Conservation (phyloP, 2,329 filamentous ascomycete species). For the Sarocladiaceae sp. region DNA sequence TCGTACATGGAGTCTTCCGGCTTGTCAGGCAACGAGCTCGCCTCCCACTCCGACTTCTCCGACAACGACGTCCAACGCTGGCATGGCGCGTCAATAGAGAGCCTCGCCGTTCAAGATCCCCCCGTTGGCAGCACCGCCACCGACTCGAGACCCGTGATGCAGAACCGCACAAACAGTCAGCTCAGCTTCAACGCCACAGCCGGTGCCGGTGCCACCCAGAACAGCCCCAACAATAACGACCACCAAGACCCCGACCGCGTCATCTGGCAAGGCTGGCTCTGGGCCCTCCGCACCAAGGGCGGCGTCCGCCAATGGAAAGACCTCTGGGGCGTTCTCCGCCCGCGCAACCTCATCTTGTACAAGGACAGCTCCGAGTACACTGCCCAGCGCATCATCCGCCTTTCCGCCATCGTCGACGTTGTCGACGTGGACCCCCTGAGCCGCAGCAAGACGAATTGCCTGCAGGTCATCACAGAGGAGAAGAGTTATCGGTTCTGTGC, state of each 20-base stretch:
- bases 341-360: constrained; percentile 80
- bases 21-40: constrained; percentile 57
- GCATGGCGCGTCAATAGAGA: constrained; percentile 47
- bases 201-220: background rate
- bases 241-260: constrained; percentile 75
- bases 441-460: constrained; percentile 75
- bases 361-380: constrained; percentile 90
- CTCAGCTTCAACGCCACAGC: constrained; percentile 40
- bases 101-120: constrained; percentile 31
- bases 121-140: constrained; percentile 10
- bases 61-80: constrained; percentile 52
- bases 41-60: constrained; percentile 82
- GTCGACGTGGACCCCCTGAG: constrained; percentile 89
- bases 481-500: constrained; percentile 75
- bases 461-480: constrained; percentile 92
- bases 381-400: constrained; percentile 72
- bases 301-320: constrained; percentile 92
- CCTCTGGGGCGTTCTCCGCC: constrained; percentile 84
- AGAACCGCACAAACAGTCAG: constrained; percentile 54
- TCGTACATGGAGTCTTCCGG: constrained; percentile 60
- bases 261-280: constrained; percentile 89
- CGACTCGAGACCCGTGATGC: constrained; percentile 24
- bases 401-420: constrained; percentile 76
- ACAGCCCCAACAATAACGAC: constrained; percentile 23
- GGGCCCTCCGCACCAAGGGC: constrained; percentile 73